Evolutionary conservation across 768 basidiomycete genomes (phyloP).

Genomic region (Pleurotus pulmonarius): DNA sequence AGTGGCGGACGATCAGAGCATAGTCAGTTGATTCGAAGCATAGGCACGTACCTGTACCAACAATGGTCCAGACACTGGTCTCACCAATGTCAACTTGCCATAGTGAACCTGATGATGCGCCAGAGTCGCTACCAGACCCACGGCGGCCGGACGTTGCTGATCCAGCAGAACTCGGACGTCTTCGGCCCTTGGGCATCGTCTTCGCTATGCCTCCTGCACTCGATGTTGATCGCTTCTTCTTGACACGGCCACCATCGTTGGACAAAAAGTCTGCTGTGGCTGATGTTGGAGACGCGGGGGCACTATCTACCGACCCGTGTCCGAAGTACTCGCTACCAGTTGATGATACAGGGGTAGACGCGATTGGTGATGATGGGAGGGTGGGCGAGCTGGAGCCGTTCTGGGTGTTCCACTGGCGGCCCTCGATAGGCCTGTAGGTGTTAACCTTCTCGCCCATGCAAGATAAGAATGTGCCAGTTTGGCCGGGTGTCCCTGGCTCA

Average conservation of each 20-base stretch:
- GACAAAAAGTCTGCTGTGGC: constrained; percentile 62
- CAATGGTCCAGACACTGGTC: constrained; percentile 93
- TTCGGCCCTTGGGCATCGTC: constrained; percentile 51
- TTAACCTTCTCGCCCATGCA: constrained; percentile 95
- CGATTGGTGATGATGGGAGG: constrained; percentile 67
- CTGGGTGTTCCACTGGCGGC: constrained; percentile 68
- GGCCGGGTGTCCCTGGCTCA: constrained; percentile 74
- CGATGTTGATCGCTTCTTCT: constrained; percentile 78
- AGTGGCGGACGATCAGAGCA: constrained; percentile 11
- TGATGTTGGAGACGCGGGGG: constrained; percentile 64
- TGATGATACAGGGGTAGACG: constrained; percentile 56
- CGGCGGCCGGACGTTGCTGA: constrained; percentile 66
- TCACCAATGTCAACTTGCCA: constrained; percentile 93
- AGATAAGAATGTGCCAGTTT: constrained; percentile 79
- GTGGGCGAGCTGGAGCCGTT: constrained; percentile 50
- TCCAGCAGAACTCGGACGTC: constrained; percentile 76
- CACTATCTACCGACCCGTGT: constrained; percentile 51
- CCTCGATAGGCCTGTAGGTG: constrained; percentile 81
- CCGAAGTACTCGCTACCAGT: constrained; percentile 66
- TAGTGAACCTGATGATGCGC: constrained; percentile 72
- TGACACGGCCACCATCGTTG: constrained; percentile 83
- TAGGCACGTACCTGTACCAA: constrained; percentile 70
- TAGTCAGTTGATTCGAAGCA: background rate
- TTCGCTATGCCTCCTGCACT: constrained; percentile 61
- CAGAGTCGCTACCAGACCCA: constrained; percentile 61